Evolutionary conservation across 2,329 filamentous ascomycete genomes (phyloP), one percentile per base, ranked within the genome.

Genomic region (Clonostachys byssicola): DNA sequence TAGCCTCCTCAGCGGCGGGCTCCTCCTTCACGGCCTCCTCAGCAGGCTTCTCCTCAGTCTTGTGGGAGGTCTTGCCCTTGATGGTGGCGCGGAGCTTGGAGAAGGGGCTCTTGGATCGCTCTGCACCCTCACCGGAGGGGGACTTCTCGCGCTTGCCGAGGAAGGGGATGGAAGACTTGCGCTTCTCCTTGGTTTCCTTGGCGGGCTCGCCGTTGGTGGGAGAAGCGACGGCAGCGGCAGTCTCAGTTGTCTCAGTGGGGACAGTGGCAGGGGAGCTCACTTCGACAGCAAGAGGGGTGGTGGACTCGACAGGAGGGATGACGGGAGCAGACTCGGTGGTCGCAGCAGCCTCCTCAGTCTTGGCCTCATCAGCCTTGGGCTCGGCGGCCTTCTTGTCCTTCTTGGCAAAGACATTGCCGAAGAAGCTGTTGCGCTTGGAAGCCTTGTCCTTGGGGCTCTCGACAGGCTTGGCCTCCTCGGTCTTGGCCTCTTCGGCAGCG

Each of bases 121-220:
- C 75, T 54, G 80, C 75, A 62, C 88, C 85, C 57, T 82, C 76
- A 54, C 85, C 85, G 35, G 70, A 60, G 42, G 72, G 64, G 35
- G 68, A 68, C 69, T 80, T 79, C 66, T 87, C 85, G 78, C 92
- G 92, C 80, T 89, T 87, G 59, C 89, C 83, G 61, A 83, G 85
- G 70, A 95, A 95, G 43, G 78, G 77, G 9, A 82, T 68, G 60
- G 92, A 85, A 55, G 89, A 94, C 70, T 84, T 83, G 68, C 90
- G 88, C 88, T 95, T 95, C 69, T 81, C 77, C 83, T 89, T 91
- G 56, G 76, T 65, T 52, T 81, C 79, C 70, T 82, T 81, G 67
- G 81, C 81, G 47, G 46, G 55, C 70, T 84, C 81, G 50, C 72
- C 73, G 53, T 74, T 74, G 48, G 71, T 63, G 23, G 68, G 56